phyloP scores from a whole-genome alignment of 2,329 filamentous ascomycete genomes.

The Neoascochyta sp. region DNA sequence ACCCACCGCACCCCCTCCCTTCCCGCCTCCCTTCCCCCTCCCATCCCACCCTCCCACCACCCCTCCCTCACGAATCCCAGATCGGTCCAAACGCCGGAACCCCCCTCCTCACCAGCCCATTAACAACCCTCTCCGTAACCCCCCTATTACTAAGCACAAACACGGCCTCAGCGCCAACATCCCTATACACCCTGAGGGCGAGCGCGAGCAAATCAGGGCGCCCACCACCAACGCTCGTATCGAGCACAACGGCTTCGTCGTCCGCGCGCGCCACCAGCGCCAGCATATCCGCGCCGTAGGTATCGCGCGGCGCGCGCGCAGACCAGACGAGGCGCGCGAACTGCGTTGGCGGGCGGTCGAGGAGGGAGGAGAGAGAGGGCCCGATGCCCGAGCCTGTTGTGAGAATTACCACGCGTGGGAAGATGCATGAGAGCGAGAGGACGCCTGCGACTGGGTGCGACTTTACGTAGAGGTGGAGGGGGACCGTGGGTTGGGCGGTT shows the following conservation, averaged over 20 bases:
- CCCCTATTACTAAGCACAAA: conserved; percentile 69
- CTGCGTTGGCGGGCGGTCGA: conserved; percentile 48
- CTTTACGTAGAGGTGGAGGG: conserved; percentile 25
- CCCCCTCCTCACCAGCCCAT: conserved; percentile 62
- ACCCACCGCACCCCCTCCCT: too few species aligned
- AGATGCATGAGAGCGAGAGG: conserved; percentile 30
- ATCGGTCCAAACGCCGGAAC: conserved; percentile 69
- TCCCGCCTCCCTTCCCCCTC: too few species aligned
- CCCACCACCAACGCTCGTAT: conserved; percentile 59
- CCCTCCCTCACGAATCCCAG: conserved; percentile 58
- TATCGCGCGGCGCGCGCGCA: conserved; percentile 57
- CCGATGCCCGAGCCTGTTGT: conserved; percentile 38
- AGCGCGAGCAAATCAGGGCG: conserved; percentile 59
- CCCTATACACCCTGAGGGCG: conserved; percentile 49
- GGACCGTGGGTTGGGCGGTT: background rate
- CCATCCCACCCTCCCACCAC: background rate
- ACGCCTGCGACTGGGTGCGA: conserved; percentile 29
- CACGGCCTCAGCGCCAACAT: conserved; percentile 60
- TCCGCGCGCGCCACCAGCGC: conserved; percentile 56
- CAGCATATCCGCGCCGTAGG: conserved; percentile 59
- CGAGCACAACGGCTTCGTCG: conserved; percentile 62
- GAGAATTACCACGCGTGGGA: conserved; percentile 29
- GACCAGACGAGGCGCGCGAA: conserved; percentile 66
- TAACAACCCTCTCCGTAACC: conserved; percentile 66
- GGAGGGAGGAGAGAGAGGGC: conserved; percentile 49